A percentile compares a stretch with the other conserved stretches of the same genome.
phyloP scores from a whole-genome alignment of 1,139 yeast species.

The Candida pseudoviswanathii region DNA sequence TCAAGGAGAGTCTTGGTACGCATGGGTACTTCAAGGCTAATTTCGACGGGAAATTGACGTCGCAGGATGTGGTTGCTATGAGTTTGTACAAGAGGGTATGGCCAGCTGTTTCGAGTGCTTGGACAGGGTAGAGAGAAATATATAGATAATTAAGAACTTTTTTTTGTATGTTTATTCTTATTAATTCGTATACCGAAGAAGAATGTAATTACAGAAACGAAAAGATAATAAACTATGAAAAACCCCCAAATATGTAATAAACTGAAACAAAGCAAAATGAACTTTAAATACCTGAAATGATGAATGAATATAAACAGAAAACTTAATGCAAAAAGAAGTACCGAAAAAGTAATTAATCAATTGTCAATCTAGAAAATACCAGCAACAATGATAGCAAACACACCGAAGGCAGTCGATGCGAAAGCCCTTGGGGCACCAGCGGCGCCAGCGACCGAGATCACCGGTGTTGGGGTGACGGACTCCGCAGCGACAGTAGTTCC shows the following conservation, averaged over 20 bases:
- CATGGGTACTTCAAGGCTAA: constrained; percentile 98
- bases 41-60: constrained; percentile 85
- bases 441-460: constrained; percentile 19
- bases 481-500: constrained; percentile 18
- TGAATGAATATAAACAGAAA: neutral
- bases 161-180: neutral
- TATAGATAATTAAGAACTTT: constrained; percentile 2
- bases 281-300: neutral
- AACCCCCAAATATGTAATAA: neutral
- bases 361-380: constrained; percentile 4
- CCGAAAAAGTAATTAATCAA: neutral
- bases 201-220: neutral
- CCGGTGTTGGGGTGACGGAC: constrained; percentile 4
- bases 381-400: constrained; percentile 7
- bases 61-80: constrained; percentile 95
- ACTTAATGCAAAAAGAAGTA: neutral
- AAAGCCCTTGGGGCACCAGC: constrained; percentile 22
- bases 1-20: constrained; percentile 94
- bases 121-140: constrained; percentile 22
- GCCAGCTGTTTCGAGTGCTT: constrained; percentile 58
- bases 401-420: constrained; percentile 8
- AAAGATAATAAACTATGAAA: neutral
- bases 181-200: neutral
- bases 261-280: neutral
- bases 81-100: constrained; percentile 90